Base-by-base conservation (phyloP, 805 yeast genomes). In the Ogataea pini region DNA sequence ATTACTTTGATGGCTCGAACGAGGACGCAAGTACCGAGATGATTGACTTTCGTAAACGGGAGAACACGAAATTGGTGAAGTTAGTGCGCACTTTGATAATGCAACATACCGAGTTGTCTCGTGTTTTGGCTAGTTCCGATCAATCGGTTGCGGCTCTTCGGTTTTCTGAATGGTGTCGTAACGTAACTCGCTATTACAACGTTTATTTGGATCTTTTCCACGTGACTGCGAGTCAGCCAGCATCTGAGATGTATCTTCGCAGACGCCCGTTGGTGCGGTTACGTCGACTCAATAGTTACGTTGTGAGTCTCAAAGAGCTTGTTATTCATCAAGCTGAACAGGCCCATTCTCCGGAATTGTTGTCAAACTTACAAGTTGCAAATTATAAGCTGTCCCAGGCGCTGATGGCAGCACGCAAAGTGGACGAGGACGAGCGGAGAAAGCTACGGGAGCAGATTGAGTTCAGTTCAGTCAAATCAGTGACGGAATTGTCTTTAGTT, bases 181-280 rank as follows among this genome's bases (percentile, higher is more conserved):
- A 39, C 18, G 53, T 55, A 1, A 27, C 47, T 9, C 54, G 54
- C 9, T 14, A 47, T 24, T 69, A 69, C 48, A 16, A 33, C 1
- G 37, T 49, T 4, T 69, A 65, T 42, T 32, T 61, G 14, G 38
- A 46, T 12, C 27, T 46, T 13, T 67, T 65, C 52, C 54, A 44
- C 29, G 31, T 61, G 16, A 60, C 50, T 28, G 39, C 52, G 4
- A 52, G 53, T 33, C 65, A 64, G 31, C 42, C 68, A 1, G 50
- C 59, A 7, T 48, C 59, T 2, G 72, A 68, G 47, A 45, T 62
- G 19, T 48, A 50, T 14, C 48, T 65, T 6, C 62, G 66, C 43
- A 56, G 65, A 43, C 54, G 62, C 38, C 73, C 73, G 8, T 42
- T 69, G 28, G 52, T 61, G 28, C 57, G 67, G 48, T 45, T 68